Percentiles rank a stretch among this genome's conserved stretches.
Evolutionary conservation across 805 yeast genomes (phyloP).

Genomic region (Kodamaea fukazawae): DNA sequence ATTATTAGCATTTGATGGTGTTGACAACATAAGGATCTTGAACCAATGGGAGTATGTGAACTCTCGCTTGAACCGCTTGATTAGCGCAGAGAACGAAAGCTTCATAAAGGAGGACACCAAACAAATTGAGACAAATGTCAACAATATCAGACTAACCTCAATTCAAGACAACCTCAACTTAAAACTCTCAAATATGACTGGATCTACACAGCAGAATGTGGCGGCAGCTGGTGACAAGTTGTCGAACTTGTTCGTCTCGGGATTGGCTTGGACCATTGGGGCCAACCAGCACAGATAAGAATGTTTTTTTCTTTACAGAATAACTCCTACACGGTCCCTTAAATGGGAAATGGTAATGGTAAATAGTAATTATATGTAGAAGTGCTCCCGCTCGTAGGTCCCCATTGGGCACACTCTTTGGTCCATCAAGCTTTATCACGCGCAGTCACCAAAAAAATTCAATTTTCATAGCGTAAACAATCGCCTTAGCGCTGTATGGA

Average conservation of each 20-base stretch:
- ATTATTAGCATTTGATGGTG: conserved; percentile 49
- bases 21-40: conserved; percentile 20
- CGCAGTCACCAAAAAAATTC: no score
- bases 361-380: no score
- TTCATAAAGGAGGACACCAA: conserved; percentile 17
- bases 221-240: conserved; percentile 44
- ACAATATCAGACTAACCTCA: conserved; percentile 14
- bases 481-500: no score
- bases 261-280: conserved; percentile 65
- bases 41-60: conserved; percentile 8
- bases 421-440: no score
- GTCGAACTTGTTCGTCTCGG: conserved; percentile 50
- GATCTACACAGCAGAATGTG: conserved; percentile 21
- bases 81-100: conserved; percentile 2
- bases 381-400: no score
- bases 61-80: conserved; percentile 4
- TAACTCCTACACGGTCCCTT: no score
- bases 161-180: conserved; percentile 5
- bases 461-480: no score
- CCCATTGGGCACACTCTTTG: no score
- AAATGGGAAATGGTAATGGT: no score
- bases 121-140: conserved; percentile 22
- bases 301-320: no score
- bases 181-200: conserved; percentile 16
- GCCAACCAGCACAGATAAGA: conserved; percentile 31